A percentile compares a stretch with the other conserved stretches of the same genome.
Conservation (phyloP, 2,329 filamentous ascomycete genomes). For the Aaosphaeria arxii region DNA sequence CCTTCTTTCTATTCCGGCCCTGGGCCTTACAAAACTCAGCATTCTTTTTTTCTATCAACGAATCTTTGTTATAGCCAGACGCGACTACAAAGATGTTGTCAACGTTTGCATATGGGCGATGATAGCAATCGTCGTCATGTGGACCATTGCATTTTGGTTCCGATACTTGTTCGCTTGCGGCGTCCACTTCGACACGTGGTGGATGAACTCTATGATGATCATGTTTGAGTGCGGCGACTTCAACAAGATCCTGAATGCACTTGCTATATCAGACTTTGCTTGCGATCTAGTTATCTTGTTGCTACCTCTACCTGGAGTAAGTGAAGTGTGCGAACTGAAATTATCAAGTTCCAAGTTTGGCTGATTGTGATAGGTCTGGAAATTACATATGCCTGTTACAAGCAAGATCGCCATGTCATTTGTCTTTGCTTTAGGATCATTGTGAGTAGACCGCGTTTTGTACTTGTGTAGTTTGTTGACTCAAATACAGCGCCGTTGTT, state of each 20-base stretch:
- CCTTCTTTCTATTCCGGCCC: not conserved
- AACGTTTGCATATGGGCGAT: not conserved
- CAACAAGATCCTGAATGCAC: not conserved
- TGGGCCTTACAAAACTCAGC: not conserved
- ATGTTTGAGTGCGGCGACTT: slow-evolving; percentile 1
- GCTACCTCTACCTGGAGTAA: not conserved
- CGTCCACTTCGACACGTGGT: slow-evolving; percentile 1
- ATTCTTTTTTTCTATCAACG: not conserved
- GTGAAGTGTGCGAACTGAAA: not conserved
- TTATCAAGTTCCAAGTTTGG: not conserved
- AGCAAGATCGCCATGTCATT: not conserved
- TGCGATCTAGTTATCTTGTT: slow-evolving; percentile 1
- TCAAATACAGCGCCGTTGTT: not conserved
- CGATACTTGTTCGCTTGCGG: slow-evolving; percentile 1
- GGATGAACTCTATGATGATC: not conserved
- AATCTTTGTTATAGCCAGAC: not conserved
- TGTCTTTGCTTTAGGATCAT: not conserved
- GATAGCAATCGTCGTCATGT: not conserved
- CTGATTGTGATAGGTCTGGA: not conserved
- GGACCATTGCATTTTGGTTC: not conserved
- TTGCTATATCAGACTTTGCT: slow-evolving; percentile 1
- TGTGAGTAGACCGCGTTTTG: not conserved
- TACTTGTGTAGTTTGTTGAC: not conserved
- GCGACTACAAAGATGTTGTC: not conserved
- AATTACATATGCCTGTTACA: not conserved